Conservation (phyloP, 352 stramenopile genomes). For the Globisporangium solare region DNA sequence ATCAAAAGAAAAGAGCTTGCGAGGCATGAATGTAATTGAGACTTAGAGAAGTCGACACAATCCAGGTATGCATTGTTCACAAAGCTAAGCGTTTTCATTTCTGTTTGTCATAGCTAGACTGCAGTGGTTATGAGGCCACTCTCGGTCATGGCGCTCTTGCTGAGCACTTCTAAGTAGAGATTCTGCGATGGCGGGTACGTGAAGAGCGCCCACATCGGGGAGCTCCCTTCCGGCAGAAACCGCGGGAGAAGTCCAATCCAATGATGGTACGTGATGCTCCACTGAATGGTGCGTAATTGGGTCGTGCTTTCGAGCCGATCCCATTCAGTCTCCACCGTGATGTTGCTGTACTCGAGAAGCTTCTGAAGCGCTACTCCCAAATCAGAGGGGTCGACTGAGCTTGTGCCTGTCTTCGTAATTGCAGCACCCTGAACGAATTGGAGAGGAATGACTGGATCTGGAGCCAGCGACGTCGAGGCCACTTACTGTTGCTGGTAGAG, state of each 20-base stretch:
- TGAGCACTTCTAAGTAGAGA: conserved; percentile 8
- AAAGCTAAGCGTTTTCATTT: not conserved
- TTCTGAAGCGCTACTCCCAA: conserved; percentile 19
- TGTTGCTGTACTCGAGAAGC: conserved; percentile 36
- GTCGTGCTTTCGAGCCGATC: conserved; percentile 14
- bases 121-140: not conserved
- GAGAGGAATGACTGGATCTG: conserved; percentile 17
- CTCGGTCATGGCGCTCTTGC: not conserved
- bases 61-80: not conserved
- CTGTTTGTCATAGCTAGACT: not conserved
- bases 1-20: not conserved
- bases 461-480: not conserved
- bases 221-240: conserved; percentile 18
- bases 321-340: conserved; percentile 27
- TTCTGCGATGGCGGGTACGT: conserved; percentile 15
- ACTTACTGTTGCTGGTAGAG: conserved; percentile 24
- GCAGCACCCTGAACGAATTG: conserved; percentile 16
- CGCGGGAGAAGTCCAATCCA: conserved; percentile 24
- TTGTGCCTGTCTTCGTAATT: conserved; percentile 16
- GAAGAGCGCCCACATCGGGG: conserved; percentile 29
- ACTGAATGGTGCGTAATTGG: conserved; percentile 16
- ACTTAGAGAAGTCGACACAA: not conserved
- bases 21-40: not conserved
- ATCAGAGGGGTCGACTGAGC: conserved; percentile 16
- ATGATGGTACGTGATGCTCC: conserved; percentile 30